These are phyloP conservation scores for Euphorbia corollata DNA, from an alignment of 441 rosid genomes.

Conservation along the genomic window DNA sequence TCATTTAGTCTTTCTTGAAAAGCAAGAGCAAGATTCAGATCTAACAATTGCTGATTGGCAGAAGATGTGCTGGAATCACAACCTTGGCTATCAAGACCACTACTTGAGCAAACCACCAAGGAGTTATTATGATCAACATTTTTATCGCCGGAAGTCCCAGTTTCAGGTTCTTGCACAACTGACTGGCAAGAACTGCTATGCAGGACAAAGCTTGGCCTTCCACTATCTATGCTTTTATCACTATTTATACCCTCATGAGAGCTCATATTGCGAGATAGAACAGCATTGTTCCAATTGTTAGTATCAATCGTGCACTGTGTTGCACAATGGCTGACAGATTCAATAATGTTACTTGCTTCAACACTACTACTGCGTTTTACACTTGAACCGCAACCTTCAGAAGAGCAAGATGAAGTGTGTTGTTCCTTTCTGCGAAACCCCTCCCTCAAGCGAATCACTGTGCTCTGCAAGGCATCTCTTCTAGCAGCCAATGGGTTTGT, in stretches of 20 bases:
- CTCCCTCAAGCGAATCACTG: slow-evolving; percentile 95
- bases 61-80: slow-evolving; percentile 93
- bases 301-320: slow-evolving; percentile 49
- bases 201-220: slow-evolving; percentile 86
- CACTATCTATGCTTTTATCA: slow-evolving; percentile 95
- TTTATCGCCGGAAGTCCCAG: slow-evolving; percentile 63
- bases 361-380: slow-evolving; percentile 87
- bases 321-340: slow-evolving; percentile 43
- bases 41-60: slow-evolving; percentile 79
- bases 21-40: slow-evolving; percentile 79
- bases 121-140: slow-evolving; percentile 57
- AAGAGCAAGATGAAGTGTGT: slow-evolving; percentile 89
- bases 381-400: slow-evolving; percentile 99
- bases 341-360: slow-evolving; percentile 68
- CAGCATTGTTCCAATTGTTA: slow-evolving; percentile 50
- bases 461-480: slow-evolving; percentile 95
- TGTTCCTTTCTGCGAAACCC: slow-evolving; percentile 94
- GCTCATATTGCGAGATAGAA: slow-evolving; percentile 56
- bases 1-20: slow-evolving; percentile 87
- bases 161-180: slow-evolving; percentile 80
- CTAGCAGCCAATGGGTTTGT: slow-evolving; percentile 93
- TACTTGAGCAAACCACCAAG: slow-evolving; percentile 66
- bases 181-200: slow-evolving; percentile 92
- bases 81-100: slow-evolving; percentile 94
- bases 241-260: slow-evolving; percentile 79